A percentile compares a stretch with the other conserved stretches of the same genome.
Conservation (phyloP, 805 yeast species). For the Metschnikowia dekortorum region DNA sequence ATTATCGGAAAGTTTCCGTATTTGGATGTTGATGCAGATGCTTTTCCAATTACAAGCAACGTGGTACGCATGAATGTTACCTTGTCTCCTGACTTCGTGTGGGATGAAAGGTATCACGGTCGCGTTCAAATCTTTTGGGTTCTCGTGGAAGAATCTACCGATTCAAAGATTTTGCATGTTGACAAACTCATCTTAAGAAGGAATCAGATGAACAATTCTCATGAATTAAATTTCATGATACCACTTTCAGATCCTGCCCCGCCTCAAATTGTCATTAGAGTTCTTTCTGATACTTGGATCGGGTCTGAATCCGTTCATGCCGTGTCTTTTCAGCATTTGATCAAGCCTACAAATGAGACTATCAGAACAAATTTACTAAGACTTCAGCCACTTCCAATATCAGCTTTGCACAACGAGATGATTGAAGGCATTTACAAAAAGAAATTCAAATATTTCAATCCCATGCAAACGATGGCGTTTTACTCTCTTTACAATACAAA, state of each 20-base stretch:
- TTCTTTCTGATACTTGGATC: conserved; percentile 82
- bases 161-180: conserved; percentile 68
- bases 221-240: conserved; percentile 86
- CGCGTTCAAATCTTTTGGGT: conserved; percentile 87
- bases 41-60: conserved; percentile 81
- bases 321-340: conserved; percentile 84
- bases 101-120: conserved; percentile 85
- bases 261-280: conserved; percentile 75
- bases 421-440: conserved; percentile 64
- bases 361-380: conserved; percentile 75
- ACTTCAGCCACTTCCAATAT: conserved; percentile 79
- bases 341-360: conserved; percentile 84
- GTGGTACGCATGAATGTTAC: conserved; percentile 77
- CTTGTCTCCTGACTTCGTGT: conserved; percentile 71
- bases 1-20: conserved; percentile 71
- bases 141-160: conserved; percentile 81
- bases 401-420: conserved; percentile 67
- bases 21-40: conserved; percentile 69
- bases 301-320: conserved; percentile 76
- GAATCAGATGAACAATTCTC: conserved; percentile 48
- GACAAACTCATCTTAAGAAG: conserved; percentile 72
- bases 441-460: conserved; percentile 84
- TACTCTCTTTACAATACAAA: conserved; percentile 80
- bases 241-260: conserved; percentile 90
- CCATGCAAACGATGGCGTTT: conserved; percentile 97